These are phyloP conservation scores for Lolium rigidum DNA, from an alignment of 176 grass and related monocot genomes.

Conservation along the genomic window DNA sequence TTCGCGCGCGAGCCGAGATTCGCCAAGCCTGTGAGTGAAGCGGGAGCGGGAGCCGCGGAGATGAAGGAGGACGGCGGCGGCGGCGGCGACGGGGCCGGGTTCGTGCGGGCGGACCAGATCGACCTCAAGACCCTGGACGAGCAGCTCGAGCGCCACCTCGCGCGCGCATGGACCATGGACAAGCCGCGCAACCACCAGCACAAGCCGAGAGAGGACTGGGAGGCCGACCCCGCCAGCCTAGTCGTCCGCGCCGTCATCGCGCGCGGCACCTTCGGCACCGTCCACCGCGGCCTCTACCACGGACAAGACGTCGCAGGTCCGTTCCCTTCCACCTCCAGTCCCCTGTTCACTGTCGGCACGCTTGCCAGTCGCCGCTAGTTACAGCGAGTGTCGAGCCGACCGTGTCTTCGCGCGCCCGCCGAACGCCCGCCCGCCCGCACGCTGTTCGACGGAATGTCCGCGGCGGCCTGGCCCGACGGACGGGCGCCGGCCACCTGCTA, in stretches of 20 bases:
- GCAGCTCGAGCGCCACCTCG: constrained; percentile 93
- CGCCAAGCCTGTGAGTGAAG: too few species aligned
- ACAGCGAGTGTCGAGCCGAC: neutral
- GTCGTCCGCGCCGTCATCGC: constrained; percentile 81
- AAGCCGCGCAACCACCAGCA: too few species aligned
- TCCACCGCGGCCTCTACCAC: constrained; percentile 94
- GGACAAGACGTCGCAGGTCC: constrained; percentile 97
- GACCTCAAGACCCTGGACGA: constrained; percentile 99
- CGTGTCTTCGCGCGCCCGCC: neutral
- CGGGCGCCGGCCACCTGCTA: neutral
- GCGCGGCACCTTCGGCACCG: constrained; percentile 92
- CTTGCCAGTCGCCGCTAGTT: neutral
- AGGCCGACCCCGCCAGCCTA: constrained; percentile 85
- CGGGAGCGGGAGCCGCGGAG: too few species aligned
- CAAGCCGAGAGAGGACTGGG: constrained; percentile 91
- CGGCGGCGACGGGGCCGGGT: too few species aligned
- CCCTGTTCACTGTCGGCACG: neutral
- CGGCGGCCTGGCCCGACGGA: neutral
- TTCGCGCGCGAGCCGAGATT: too few species aligned
- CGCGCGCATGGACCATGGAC: constrained; percentile 85
- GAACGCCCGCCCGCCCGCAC: neutral
- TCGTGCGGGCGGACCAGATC: constrained; percentile 96
- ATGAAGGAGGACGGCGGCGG: too few species aligned
- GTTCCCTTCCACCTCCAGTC: neutral
- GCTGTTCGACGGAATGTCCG: constrained; percentile 34